Conservation (phyloP, 768 basidiomycete species). For the Naematelia aurantialba region DNA sequence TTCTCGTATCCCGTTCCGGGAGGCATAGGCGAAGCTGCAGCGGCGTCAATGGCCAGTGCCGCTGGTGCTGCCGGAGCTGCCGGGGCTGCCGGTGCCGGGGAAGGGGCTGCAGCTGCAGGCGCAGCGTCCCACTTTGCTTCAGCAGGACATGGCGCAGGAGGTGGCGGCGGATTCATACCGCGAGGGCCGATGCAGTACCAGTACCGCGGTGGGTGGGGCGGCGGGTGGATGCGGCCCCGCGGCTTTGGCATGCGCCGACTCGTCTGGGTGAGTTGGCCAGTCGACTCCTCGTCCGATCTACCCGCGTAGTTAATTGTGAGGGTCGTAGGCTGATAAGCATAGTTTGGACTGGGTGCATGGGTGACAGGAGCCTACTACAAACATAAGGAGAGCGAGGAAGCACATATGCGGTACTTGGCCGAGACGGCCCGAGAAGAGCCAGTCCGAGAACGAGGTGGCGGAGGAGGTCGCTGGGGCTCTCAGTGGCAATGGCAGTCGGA, state of each 20-base stretch:
- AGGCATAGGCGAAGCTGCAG: neutral
- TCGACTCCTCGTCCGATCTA: no score
- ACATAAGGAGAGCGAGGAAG: constrained; percentile 13
- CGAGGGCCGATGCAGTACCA: constrained; percentile 8
- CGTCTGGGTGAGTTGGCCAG: constrained; percentile 27
- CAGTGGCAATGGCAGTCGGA: neutral
- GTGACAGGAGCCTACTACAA: constrained; percentile 19
- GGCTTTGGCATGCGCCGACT: constrained; percentile 17
- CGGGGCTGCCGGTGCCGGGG: neutral
- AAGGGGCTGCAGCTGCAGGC: no score
- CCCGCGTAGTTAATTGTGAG: no score
- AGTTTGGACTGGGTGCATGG: constrained; percentile 28
- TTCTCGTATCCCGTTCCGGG: constrained; percentile 4
- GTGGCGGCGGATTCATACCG: neutral
- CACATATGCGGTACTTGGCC: neutral
- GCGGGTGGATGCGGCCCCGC: neutral
- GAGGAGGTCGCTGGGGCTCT: neutral
- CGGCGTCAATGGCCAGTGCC: neutral
- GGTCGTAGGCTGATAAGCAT: constrained; percentile 2
- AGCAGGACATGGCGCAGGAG: neutral
- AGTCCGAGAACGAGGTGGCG: neutral
- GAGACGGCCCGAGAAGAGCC: neutral
- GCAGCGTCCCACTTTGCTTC: no score
- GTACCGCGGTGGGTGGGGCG: constrained; percentile 9
- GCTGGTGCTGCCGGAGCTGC: constrained; percentile 9